A percentile compares a stretch with the other conserved stretches of the same genome.
Evolutionary conservation across 345 rosid species (phyloP).

Genomic region (Salix viminalis): DNA sequence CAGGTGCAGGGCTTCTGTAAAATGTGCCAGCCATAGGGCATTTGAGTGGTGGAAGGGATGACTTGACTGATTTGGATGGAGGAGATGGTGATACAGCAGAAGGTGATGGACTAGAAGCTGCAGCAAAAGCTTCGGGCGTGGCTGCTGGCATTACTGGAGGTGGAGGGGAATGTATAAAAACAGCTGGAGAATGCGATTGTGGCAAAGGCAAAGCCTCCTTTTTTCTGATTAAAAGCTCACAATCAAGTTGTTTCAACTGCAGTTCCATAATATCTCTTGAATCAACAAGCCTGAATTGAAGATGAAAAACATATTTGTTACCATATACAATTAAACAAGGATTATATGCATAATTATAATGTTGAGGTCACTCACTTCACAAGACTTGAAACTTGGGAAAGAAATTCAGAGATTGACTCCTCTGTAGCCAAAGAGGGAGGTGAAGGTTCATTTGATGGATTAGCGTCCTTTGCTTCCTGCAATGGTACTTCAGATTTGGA

Average conservation of each 20-base stretch:
- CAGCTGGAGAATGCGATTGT: slow-evolving; percentile 44
- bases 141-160: slow-evolving; percentile 36
- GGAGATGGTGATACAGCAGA: slow-evolving; percentile 31
- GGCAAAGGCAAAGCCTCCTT: slow-evolving; percentile 80
- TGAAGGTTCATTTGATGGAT: slow-evolving; percentile 36
- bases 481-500: slow-evolving; percentile 32
- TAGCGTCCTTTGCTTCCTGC: slow-evolving; percentile 37
- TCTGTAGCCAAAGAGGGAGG: slow-evolving; percentile 46
- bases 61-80: slow-evolving; percentile 45
- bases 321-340: neutral
- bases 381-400: slow-evolving; percentile 70
- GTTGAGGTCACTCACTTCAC: slow-evolving; percentile 53
- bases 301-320: neutral
- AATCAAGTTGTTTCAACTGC: slow-evolving; percentile 79
- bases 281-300: slow-evolving; percentile 71
- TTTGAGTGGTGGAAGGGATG: slow-evolving; percentile 66
- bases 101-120: slow-evolving; percentile 44
- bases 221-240: slow-evolving; percentile 72
- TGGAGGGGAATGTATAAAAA: slow-evolving; percentile 52
- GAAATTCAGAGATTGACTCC: slow-evolving; percentile 69
- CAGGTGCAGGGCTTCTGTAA: slow-evolving; percentile 71
- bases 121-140: slow-evolving; percentile 34
- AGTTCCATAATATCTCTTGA: slow-evolving; percentile 84
- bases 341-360: neutral
- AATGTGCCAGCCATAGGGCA: slow-evolving; percentile 94